phyloP scores from a whole-genome alignment of 2,329 filamentous ascomycete genomes.

The Scortechinia acanthostroma region DNA sequence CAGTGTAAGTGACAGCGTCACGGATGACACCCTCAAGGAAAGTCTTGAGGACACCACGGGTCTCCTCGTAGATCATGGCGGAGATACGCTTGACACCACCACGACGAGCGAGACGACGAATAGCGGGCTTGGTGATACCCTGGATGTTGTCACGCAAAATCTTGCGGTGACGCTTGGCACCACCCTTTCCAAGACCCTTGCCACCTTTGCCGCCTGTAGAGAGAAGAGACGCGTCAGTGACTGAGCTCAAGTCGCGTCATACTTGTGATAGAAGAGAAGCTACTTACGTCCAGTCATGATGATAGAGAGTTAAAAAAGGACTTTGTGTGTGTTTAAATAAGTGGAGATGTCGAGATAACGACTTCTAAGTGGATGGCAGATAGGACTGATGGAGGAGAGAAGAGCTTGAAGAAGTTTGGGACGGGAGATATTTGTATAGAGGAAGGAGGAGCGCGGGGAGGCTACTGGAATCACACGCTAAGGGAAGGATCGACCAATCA shows the following conservation, averaged over 20 bases:
- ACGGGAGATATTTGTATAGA: not conserved
- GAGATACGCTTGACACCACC: conserved; percentile 90
- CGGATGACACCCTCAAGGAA: conserved; percentile 73
- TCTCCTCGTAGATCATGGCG: conserved; percentile 72
- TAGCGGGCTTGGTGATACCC: conserved; percentile 97
- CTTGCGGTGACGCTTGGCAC: conserved; percentile 98
- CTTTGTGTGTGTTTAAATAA: too few relatives aligned
- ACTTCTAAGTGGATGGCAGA: not conserved
- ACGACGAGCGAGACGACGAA: conserved; percentile 96
- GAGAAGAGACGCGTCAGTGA: not conserved
- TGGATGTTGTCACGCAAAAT: conserved; percentile 99
- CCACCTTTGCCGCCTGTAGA: conserved; percentile 68
- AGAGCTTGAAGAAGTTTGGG: not conserved
- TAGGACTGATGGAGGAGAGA: not conserved
- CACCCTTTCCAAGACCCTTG: conserved; percentile 96
- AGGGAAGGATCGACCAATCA: not conserved
- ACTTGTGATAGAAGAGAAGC: not conserved
- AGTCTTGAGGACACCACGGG: conserved; percentile 70
- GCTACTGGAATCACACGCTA: conserved; percentile 2
- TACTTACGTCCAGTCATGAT: conserved; percentile 3
- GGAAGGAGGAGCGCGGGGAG: not conserved
- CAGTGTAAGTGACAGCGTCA: conserved; percentile 72
- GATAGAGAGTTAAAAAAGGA: not conserved
- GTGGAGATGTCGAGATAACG: not conserved
- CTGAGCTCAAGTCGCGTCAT: not conserved